Conservation (phyloP, 1,139 yeast species). For the Zygosaccharomyces pseudobailii region DNA sequence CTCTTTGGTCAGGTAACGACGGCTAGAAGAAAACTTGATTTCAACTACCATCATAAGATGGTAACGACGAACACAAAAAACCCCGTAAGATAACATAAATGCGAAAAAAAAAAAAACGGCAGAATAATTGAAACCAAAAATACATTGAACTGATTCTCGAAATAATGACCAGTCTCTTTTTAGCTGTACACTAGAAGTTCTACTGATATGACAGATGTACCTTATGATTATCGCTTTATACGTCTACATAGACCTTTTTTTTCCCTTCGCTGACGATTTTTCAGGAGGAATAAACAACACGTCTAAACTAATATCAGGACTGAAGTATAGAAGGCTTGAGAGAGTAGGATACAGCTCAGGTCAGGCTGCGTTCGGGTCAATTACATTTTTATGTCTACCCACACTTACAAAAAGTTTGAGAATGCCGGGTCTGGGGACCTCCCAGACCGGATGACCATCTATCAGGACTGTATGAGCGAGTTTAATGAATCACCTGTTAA, state of each 20-base stretch:
- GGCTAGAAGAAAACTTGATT: too few relatives aligned
- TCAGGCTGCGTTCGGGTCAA: slow-evolving; percentile 2
- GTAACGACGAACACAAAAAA: too few relatives aligned
- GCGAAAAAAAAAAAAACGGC: too few relatives aligned
- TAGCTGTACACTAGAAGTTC: too few relatives aligned
- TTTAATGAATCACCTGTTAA: slow-evolving; percentile 91
- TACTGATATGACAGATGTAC: too few relatives aligned
- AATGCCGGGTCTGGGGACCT: slow-evolving; percentile 58
- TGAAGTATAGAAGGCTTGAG: neutral
- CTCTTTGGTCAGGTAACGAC: too few relatives aligned
- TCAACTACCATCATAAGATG: too few relatives aligned
- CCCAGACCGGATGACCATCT: slow-evolving; percentile 96
- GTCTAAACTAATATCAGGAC: neutral
- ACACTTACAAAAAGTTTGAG: slow-evolving; percentile 78
- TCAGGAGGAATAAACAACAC: slow-evolving; percentile 5
- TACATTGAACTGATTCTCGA: too few relatives aligned
- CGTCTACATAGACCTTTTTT: neutral
- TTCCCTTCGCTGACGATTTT: neutral
- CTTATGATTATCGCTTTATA: neutral
- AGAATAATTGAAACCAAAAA: too few relatives aligned
- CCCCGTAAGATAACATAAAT: too few relatives aligned
- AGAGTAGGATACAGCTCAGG: neutral
- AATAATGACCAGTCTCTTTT: too few relatives aligned
- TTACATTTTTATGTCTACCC: slow-evolving; percentile 57
- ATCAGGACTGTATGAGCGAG: slow-evolving; percentile 90